Percentiles rank a stretch among this genome's conserved stretches.
phyloP scores from a whole-genome alignment of 192 early-diverging fungal genomes.

The Coemansia sp. region DNA sequence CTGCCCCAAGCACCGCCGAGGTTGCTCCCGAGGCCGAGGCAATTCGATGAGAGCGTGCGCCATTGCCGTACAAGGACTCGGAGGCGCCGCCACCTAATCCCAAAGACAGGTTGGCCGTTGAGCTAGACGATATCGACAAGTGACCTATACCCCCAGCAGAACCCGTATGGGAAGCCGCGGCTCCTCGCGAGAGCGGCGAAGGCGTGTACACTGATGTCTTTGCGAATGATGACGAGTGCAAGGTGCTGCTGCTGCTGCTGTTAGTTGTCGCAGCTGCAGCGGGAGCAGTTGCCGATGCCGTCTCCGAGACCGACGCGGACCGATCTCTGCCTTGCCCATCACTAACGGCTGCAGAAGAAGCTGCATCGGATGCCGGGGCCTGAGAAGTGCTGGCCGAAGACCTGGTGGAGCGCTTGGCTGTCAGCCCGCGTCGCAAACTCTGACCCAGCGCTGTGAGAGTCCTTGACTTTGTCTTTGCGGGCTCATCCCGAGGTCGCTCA shows the following conservation, averaged over 20 bases:
- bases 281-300: neutral
- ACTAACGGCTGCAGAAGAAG: neutral
- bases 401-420: slow-evolving; percentile 32
- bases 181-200: slow-evolving; percentile 33
- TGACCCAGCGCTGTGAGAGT: slow-evolving; percentile 38
- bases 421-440: slow-evolving; percentile 46
- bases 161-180: neutral
- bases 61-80: slow-evolving; percentile 28
- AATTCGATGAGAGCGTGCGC: slow-evolving; percentile 30
- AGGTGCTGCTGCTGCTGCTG: neutral
- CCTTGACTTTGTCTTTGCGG: slow-evolving; percentile 42
- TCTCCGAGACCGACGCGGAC: neutral
- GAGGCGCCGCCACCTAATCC: slow-evolving; percentile 9
- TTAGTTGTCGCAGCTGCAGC: neutral
- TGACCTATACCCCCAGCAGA: neutral
- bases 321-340: neutral
- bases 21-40: slow-evolving; percentile 38
- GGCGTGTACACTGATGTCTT: slow-evolving; percentile 25
- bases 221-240: slow-evolving; percentile 6
- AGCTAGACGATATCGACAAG: neutral
- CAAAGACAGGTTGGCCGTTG: slow-evolving; percentile 6
- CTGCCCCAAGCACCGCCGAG: slow-evolving; percentile 6
- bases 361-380: neutral
- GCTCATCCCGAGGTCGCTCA: slow-evolving; percentile 48
- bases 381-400: neutral